phyloP scores from a whole-genome alignment of 2,329 filamentous ascomycete species.

The Arthrobotrys iridis region DNA sequence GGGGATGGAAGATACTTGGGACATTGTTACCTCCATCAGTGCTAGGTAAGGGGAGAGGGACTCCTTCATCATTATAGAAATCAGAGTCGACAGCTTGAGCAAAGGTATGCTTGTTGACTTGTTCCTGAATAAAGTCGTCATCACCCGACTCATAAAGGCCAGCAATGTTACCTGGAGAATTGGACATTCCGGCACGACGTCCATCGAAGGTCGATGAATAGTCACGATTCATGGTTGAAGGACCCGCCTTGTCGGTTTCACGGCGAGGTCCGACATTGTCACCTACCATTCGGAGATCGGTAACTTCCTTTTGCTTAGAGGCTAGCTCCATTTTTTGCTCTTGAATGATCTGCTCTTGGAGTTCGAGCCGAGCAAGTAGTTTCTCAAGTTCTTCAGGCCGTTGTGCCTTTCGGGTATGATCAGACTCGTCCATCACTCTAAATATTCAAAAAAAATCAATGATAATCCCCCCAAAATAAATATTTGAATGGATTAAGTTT shows the following conservation, averaged over 20 bases:
- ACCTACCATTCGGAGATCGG: constrained; percentile 11
- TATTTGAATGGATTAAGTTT: too few species aligned
- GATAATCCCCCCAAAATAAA: too few species aligned
- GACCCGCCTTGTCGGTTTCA: constrained; percentile 2
- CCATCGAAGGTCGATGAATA: constrained; percentile 20
- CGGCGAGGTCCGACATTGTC: constrained; percentile 4
- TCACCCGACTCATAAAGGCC: constrained; percentile 40
- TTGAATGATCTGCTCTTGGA: constrained; percentile 47
- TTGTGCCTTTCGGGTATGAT: constrained; percentile 15
- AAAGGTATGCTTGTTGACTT: constrained; percentile 49
- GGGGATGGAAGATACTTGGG: background rate
- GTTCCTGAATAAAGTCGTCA: constrained; percentile 49
- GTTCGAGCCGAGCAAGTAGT: constrained; percentile 38
- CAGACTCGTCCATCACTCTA: constrained; percentile 15
- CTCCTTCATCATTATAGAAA: constrained; percentile 41
- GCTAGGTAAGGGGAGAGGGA: constrained; percentile 5
- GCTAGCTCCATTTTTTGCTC: constrained; percentile 46
- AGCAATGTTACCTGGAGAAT: constrained; percentile 22
- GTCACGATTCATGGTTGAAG: constrained; percentile 16
- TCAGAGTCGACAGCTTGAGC: constrained; percentile 42
- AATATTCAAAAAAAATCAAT: background rate
- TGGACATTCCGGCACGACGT: background rate
- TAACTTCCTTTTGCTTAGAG: constrained; percentile 35
- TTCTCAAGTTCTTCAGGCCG: constrained; percentile 38
- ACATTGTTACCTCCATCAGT: constrained; percentile 17